phyloP scores from a whole-genome alignment of 2,329 filamentous ascomycete genomes.

The Curvularia hawaiiensis region DNA sequence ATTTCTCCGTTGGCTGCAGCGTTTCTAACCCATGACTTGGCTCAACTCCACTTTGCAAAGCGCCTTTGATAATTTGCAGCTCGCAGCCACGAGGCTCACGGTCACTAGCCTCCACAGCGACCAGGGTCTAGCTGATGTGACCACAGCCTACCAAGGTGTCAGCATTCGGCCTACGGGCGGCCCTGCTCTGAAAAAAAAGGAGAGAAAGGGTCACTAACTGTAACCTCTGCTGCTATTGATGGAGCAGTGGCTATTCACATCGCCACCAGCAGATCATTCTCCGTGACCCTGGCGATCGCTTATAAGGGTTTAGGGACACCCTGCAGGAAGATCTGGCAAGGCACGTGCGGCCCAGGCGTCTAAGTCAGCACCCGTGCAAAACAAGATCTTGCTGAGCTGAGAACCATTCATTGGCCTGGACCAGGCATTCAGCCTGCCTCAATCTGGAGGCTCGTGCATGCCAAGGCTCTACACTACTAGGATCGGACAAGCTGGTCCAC shows the following conservation, averaged over 20 bases:
- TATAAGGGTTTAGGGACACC: not conserved
- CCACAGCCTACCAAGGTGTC: not conserved
- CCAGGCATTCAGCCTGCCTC: not conserved
- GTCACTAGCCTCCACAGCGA: slow-evolving; percentile 1
- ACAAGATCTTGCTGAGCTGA: not conserved
- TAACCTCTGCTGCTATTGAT: not conserved
- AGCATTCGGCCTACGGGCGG: not conserved
- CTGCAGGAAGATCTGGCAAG: slow-evolving; percentile 2
- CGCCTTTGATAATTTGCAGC: not conserved
- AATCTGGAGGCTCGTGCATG: slow-evolving; percentile 9
- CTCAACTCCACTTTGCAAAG: slow-evolving; percentile 1
- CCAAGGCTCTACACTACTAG: slow-evolving; percentile 11
- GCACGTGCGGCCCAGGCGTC: not conserved
- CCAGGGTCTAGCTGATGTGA: slow-evolving; percentile 3
- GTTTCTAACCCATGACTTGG: slow-evolving; percentile 3
- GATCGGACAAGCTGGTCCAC: slow-evolving; percentile 7
- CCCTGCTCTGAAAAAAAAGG: not conserved
- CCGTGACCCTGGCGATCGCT: not conserved
- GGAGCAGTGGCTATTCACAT: not conserved
- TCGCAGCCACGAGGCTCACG: not conserved
- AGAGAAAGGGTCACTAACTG: not conserved
- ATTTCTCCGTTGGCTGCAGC: not conserved
- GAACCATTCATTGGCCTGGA: slow-evolving; percentile 6
- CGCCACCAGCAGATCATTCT: not conserved
- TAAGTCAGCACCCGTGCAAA: not conserved